Percentiles rank a stretch among this genome's conserved stretches.
Evolutionary conservation across 2,329 filamentous ascomycete species (phyloP).

Genomic region (Scolecobasidium constrictum): DNA sequence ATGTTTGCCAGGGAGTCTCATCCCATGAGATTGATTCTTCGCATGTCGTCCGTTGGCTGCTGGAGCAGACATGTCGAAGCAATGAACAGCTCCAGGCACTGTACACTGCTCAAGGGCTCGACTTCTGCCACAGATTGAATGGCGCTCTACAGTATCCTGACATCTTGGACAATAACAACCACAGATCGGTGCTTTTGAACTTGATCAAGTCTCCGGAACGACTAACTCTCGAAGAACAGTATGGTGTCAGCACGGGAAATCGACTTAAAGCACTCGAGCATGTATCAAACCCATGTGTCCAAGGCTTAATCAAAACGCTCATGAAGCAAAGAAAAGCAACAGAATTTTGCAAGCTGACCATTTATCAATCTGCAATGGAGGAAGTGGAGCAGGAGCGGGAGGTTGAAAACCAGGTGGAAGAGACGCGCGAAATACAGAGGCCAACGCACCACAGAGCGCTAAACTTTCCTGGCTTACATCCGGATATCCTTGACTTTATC

Average conservation of each 20-base stretch:
- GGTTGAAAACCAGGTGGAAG: conserved; percentile 47
- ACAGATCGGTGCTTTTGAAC: neutral
- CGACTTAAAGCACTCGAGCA: neutral
- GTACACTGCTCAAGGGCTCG: conserved; percentile 47
- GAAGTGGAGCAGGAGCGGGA: conserved; percentile 50
- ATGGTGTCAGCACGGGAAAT: conserved; percentile 1
- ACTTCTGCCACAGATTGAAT: conserved; percentile 48
- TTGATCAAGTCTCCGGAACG: conserved; percentile 2
- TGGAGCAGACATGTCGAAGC: conserved; percentile 50
- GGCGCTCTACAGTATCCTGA: conserved; percentile 33
- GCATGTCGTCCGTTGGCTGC: conserved; percentile 49
- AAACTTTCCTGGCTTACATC: conserved; percentile 35
- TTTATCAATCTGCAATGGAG: conserved; percentile 42
- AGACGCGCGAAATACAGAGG: conserved; percentile 43
- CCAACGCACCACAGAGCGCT: conserved; percentile 30
- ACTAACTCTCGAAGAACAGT: neutral
- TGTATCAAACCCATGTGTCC: conserved; percentile 18
- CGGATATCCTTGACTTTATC: conserved; percentile 35
- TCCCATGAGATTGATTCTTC: conserved; percentile 29
- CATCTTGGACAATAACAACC: conserved; percentile 24
- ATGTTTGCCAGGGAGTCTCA: conserved; percentile 25
- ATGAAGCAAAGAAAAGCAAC: conserved; percentile 22
- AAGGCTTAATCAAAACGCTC: conserved; percentile 24
- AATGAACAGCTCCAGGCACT: conserved; percentile 50
- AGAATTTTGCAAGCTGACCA: conserved; percentile 33